A percentile compares a stretch with the other conserved stretches of the same genome.
Evolutionary conservation across 371 early-diverging fungal species (phyloP).

Genomic region (Cladochytrium tenue): DNA sequence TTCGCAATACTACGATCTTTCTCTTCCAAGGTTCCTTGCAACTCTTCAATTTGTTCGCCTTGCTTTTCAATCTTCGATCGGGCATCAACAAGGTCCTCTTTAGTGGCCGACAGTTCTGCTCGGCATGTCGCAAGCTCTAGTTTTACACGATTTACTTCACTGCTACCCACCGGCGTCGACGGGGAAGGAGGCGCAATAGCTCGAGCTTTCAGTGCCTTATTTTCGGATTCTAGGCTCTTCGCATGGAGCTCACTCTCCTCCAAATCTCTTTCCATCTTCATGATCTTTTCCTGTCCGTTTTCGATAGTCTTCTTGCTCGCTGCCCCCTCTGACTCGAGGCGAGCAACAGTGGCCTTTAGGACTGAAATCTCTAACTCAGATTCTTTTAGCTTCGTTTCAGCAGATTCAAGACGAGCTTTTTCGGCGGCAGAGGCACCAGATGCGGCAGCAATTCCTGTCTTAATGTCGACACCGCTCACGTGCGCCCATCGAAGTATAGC

Average conservation of each 20-base stretch:
- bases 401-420: slow-evolving; percentile 21
- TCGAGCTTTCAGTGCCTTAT: not conserved
- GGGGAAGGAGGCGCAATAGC: not conserved
- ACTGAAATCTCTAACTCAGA: slow-evolving; percentile 29
- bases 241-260: slow-evolving; percentile 6
- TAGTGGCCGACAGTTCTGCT: slow-evolving; percentile 22
- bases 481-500: slow-evolving; percentile 52
- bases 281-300: slow-evolving; percentile 2
- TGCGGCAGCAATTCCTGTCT: not conserved
- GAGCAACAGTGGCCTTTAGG: slow-evolving; percentile 26
- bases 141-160: slow-evolving; percentile 31
- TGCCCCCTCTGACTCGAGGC: slow-evolving; percentile 29
- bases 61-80: slow-evolving; percentile 15
- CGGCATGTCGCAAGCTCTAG: slow-evolving; percentile 35
- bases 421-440: not conserved
- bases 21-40: slow-evolving; percentile 26
- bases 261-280: slow-evolving; percentile 3
- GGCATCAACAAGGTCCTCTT: slow-evolving; percentile 24
- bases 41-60: slow-evolving; percentile 35
- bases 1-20: slow-evolving; percentile 40
- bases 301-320: slow-evolving; percentile 14
- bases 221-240: slow-evolving; percentile 8
- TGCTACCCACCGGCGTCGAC: not conserved
- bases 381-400: slow-evolving; percentile 36
- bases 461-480: slow-evolving; percentile 6